These are phyloP conservation scores for Primulina huaijiensis DNA, from an alignment of 257 asterid species.

Conservation along the genomic window DNA sequence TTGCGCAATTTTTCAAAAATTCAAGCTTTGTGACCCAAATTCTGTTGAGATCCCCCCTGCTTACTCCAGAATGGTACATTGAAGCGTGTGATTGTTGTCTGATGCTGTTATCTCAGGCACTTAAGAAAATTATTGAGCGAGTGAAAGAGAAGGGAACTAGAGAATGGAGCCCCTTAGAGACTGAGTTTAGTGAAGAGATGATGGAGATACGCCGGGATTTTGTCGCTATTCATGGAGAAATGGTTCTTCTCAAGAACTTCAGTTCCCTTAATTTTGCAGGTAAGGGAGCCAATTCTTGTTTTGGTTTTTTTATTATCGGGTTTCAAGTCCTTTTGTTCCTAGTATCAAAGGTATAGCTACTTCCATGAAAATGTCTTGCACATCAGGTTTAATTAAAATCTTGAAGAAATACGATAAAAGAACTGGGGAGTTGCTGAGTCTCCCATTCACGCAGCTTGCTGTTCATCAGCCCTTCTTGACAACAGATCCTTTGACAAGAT, in stretches of 20 bases:
- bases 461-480: constrained; percentile 82
- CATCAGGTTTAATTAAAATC: constrained; percentile 75
- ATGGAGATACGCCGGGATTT: constrained; percentile 71
- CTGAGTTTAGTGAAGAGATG: constrained; percentile 65
- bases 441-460: constrained; percentile 75
- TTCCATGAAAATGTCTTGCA: constrained; percentile 14
- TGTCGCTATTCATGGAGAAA: constrained; percentile 87
- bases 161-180: constrained; percentile 42
- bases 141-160: constrained; percentile 46
- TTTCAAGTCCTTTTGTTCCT: neutral
- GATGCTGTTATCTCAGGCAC: constrained; percentile 45
- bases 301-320: constrained; percentile 4
- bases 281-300: constrained; percentile 28
- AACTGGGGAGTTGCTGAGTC: constrained; percentile 67
- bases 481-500: constrained; percentile 67
- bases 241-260: constrained; percentile 86
- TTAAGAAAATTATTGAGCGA: constrained; percentile 65
- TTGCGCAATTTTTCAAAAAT: neutral
- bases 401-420: constrained; percentile 91
- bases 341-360: neutral
- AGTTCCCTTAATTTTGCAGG: constrained; percentile 97
- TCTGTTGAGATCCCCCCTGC: neutral
- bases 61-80: neutral
- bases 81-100: constrained; percentile 12
- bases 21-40: neutral